A percentile compares a stretch with the other conserved stretches of the same genome.
These are phyloP conservation scores for Pachysandra terminalis DNA, from an alignment of 164 flowering plant genomes.

Conservation along the genomic window DNA sequence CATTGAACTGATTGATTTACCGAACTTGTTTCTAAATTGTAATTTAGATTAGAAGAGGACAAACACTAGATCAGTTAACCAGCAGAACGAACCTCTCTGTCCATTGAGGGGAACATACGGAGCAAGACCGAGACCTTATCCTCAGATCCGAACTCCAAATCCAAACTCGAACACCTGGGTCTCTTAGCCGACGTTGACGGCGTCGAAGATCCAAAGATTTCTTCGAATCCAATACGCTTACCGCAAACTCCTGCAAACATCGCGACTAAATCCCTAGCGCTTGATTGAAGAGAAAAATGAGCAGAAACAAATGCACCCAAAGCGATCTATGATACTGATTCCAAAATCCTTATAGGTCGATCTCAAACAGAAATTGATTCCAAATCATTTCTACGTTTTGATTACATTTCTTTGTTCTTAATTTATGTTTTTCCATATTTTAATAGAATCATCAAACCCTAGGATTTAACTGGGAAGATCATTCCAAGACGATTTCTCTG, in stretches of 20 bases:
- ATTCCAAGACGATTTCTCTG: not conserved
- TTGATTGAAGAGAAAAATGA: not conserved
- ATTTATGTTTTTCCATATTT: not conserved
- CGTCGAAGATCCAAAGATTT: slow-evolving; percentile 23
- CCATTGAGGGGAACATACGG: slow-evolving; percentile 20
- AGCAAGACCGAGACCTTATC: slow-evolving; percentile 21
- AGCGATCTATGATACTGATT: not conserved
- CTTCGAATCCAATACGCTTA: slow-evolving; percentile 25
- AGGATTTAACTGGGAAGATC: not conserved
- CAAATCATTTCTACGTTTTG: not conserved
- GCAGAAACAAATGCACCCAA: not conserved
- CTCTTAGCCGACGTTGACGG: slow-evolving; percentile 18
- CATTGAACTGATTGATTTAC: not conserved
- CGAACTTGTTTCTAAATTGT: not conserved
- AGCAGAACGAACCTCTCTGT: slow-evolving; percentile 14
- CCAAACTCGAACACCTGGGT: slow-evolving; percentile 16
- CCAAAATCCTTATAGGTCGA: not conserved
- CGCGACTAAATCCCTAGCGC: slow-evolving; percentile 12
- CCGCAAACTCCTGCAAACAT: slow-evolving; percentile 26
- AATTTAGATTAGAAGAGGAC: too few relatives aligned
- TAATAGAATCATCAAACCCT: not conserved
- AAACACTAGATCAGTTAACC: not conserved
- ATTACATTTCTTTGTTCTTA: not conserved
- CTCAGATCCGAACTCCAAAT: slow-evolving; percentile 20
- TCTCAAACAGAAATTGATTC: not conserved